Conservation (phyloP, 1,284 basidiomycete genomes). For the Inonotus obliquus region DNA sequence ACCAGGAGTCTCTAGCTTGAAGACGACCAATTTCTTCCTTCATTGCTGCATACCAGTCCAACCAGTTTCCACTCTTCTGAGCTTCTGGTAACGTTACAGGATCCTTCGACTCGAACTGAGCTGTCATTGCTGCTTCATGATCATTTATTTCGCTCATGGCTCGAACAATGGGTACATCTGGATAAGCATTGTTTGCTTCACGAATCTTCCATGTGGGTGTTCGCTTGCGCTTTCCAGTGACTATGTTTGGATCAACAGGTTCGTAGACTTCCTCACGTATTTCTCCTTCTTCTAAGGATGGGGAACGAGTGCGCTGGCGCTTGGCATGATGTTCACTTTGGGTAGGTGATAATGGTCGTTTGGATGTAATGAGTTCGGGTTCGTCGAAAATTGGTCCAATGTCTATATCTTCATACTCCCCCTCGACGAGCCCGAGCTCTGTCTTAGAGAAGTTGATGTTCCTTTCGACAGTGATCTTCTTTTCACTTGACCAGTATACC, state of each 20-base stretch:
- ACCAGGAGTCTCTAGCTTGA: constrained; percentile 24
- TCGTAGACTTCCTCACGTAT: too few relatives aligned
- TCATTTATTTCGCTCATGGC: too few relatives aligned
- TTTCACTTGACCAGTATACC: constrained; percentile 15
- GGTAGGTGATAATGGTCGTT: too few relatives aligned
- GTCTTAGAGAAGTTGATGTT: constrained; percentile 14
- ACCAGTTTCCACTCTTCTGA: constrained; percentile 22
- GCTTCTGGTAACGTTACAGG: constrained; percentile 24
- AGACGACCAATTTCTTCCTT: constrained; percentile 26
- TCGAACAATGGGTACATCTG: too few relatives aligned
- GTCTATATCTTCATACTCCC: neutral
- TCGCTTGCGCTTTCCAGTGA: too few relatives aligned
- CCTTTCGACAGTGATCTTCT: constrained; percentile 13
- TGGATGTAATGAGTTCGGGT: neutral
- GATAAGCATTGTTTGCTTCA: too few relatives aligned
- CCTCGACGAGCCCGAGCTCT: neutral
- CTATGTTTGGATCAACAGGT: too few relatives aligned
- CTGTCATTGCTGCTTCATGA: too few relatives aligned
- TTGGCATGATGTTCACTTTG: too few relatives aligned
- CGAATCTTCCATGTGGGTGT: too few relatives aligned
- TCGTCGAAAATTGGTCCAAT: neutral
- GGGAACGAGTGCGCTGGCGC: too few relatives aligned
- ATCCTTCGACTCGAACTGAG: constrained; percentile 18
- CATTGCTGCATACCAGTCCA: constrained; percentile 29
- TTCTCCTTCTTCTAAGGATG: too few relatives aligned